Conservation (phyloP, 1,284 basidiomycete species). For the Acaromyces ingoldii region DNA sequence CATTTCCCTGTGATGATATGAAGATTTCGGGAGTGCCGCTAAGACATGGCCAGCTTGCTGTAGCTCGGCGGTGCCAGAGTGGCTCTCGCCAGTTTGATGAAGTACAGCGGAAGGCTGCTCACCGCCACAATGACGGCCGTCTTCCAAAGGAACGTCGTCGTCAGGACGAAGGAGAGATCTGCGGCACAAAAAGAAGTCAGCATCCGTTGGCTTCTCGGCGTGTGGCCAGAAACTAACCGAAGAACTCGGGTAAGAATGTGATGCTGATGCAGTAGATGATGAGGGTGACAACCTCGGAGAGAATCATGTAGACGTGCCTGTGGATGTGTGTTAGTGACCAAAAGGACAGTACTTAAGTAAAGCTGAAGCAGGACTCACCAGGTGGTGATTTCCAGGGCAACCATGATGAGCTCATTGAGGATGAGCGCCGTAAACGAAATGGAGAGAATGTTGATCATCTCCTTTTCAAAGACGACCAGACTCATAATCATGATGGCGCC, state of each 20-base stretch:
- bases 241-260: constrained; percentile 89
- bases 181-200: neutral
- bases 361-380: constrained; percentile 61
- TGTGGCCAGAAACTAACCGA: constrained; percentile 56
- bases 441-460: constrained; percentile 95
- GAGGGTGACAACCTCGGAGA: constrained; percentile 83
- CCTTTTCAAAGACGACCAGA: constrained; percentile 89
- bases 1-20: no score
- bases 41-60: constrained; percentile 62
- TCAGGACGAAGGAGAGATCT: constrained; percentile 91
- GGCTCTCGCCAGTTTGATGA: constrained; percentile 80
- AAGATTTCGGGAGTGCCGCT: no score
- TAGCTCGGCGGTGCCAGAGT: constrained; percentile 88
- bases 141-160: constrained; percentile 86
- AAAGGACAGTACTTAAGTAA: neutral
- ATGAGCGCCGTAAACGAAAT: constrained; percentile 96
- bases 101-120: constrained; percentile 78
- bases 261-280: constrained; percentile 87
- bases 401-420: constrained; percentile 98
- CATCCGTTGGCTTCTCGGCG: neutral
- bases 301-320: constrained; percentile 93
- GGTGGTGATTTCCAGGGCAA: constrained; percentile 91
- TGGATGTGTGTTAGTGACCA: neutral
- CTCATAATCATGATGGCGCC: constrained; percentile 98
- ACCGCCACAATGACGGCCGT: constrained; percentile 80